These are phyloP conservation scores for Nepenthes mirabilis DNA, from an alignment of 148 eudicot species.

Conservation along the genomic window DNA sequence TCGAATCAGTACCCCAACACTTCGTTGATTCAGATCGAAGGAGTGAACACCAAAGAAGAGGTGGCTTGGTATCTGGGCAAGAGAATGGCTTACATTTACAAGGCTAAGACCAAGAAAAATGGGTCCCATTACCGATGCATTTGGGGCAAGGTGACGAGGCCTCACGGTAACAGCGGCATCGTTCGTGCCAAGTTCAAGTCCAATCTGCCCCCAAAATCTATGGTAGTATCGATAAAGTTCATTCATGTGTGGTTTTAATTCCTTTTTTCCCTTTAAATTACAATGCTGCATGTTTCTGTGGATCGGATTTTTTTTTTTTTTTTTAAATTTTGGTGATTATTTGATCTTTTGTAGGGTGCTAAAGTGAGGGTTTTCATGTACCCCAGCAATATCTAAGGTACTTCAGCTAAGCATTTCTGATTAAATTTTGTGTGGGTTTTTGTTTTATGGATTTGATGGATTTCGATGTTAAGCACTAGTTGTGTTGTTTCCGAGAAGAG, in stretches of 20 bases:
- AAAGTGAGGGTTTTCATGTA: constrained; percentile 41
- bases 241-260: neutral
- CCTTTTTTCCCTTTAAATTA: neutral
- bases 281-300: too few relatives aligned
- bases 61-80: constrained; percentile 33
- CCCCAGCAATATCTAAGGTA: constrained; percentile 43
- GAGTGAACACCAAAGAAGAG: constrained; percentile 13
- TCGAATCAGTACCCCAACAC: constrained; percentile 11
- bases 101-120: constrained; percentile 36
- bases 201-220: constrained; percentile 39
- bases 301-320: neutral
- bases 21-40: constrained; percentile 8
- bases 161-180: constrained; percentile 40
- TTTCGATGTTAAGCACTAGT: too few relatives aligned
- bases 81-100: constrained; percentile 32
- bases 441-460: too few relatives aligned
- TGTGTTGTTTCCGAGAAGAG: too few relatives aligned
- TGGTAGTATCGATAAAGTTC: constrained; percentile 13
- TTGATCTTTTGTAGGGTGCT: constrained; percentile 21
- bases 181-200: constrained; percentile 43
- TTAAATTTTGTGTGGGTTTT: too few relatives aligned
- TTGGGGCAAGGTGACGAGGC: constrained; percentile 42
- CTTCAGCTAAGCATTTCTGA: neutral
- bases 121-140: constrained; percentile 38
- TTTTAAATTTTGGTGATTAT: neutral